Evolutionary conservation across 2,329 filamentous ascomycete species (phyloP).

Genomic region (Pseudocercospora vitis): DNA sequence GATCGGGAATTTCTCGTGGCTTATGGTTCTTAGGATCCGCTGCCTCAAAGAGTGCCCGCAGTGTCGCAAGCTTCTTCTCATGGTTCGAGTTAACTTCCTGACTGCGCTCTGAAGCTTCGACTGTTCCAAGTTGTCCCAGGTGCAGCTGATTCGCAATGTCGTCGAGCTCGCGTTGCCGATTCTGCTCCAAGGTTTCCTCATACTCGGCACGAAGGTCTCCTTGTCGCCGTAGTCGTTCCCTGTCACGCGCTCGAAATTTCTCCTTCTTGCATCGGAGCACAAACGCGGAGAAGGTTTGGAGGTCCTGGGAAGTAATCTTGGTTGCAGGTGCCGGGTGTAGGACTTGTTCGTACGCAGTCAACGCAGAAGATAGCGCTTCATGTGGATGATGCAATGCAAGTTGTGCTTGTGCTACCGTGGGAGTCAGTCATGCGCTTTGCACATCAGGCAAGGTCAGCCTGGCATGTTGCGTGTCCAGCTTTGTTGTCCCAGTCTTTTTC

Average conservation of each 20-base stretch:
- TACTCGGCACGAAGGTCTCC: constrained; percentile 62
- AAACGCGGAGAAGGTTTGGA: constrained; percentile 60
- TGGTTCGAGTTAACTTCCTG: constrained; percentile 45
- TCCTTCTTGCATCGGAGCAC: constrained; percentile 82
- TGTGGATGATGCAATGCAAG: constrained; percentile 70
- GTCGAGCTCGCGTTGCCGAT: constrained; percentile 48
- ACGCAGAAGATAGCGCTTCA: constrained; percentile 69
- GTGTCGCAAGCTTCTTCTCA: constrained; percentile 45
- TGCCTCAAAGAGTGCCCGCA: constrained; percentile 49
- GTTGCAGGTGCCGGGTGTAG: constrained; percentile 59
- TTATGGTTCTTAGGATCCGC: constrained; percentile 47
- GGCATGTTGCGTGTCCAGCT: constrained; percentile 3
- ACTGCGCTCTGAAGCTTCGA: constrained; percentile 51
- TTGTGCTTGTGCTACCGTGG: constrained; percentile 66
- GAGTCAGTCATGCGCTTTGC: neutral
- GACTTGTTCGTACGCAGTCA: constrained; percentile 65
- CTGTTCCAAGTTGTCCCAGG: constrained; percentile 42
- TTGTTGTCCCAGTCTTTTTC: constrained; percentile 19
- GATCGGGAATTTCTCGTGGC: constrained; percentile 67
- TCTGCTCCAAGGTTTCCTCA: constrained; percentile 52
- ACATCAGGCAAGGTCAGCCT: neutral
- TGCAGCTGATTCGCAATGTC: constrained; percentile 33
- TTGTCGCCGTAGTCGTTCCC: constrained; percentile 56
- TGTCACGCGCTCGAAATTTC: constrained; percentile 77
- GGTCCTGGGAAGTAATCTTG: constrained; percentile 40